These are phyloP conservation scores for Rugonectria rugulosa DNA, from an alignment of 2,329 filamentous ascomycete species.

Conservation along the genomic window DNA sequence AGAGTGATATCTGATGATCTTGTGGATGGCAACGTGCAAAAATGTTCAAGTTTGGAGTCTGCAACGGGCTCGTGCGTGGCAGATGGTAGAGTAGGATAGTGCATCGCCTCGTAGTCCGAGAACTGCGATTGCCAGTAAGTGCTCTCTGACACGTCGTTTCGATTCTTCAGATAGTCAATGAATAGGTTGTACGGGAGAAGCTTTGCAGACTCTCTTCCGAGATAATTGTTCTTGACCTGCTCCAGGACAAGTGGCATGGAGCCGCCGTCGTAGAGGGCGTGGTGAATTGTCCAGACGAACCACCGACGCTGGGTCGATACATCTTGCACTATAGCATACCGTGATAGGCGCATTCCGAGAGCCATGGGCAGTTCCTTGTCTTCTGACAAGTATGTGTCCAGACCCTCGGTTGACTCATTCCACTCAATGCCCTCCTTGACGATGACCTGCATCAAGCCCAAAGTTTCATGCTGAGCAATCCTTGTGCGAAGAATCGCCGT, in stretches of 20 bases:
- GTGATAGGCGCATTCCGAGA: not conserved
- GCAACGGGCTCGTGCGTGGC: too few species aligned
- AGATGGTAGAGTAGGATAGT: too few species aligned
- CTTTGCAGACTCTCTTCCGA: not conserved
- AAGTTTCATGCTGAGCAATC: not conserved
- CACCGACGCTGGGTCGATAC: not conserved
- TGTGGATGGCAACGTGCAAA: too few species aligned
- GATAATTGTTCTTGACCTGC: not conserved
- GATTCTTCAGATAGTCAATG: not conserved
- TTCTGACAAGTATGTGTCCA: not conserved
- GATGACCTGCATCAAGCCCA: not conserved
- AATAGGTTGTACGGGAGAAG: not conserved
- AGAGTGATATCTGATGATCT: not conserved
- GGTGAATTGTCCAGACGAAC: slow-evolving; percentile 1
- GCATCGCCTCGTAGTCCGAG: too few species aligned
- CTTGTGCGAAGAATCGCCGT: slow-evolving; percentile 2
- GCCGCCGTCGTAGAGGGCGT: not conserved
- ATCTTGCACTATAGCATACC: not conserved
- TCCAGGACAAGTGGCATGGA: not conserved
- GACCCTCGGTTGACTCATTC: not conserved
- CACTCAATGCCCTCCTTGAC: slow-evolving; percentile 4
- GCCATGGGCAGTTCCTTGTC: not conserved
- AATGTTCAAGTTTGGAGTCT: too few species aligned
- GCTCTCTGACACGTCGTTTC: too few species aligned
- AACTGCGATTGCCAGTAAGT: too few species aligned